phyloP scores from a whole-genome alignment of 306 rosid species.

The Quillaja saponaria region DNA sequence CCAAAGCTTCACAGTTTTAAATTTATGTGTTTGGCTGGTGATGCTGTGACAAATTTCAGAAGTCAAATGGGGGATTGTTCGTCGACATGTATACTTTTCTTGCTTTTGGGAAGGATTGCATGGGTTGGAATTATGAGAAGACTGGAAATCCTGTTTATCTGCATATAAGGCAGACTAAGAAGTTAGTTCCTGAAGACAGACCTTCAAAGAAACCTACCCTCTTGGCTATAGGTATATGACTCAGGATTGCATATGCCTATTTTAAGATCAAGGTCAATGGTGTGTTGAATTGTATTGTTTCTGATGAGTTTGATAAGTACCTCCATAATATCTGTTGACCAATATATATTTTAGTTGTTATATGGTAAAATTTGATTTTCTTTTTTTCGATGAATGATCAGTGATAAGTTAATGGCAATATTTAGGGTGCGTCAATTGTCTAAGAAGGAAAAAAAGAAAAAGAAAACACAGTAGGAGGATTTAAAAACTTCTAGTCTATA shows the following conservation, averaged over 20 bases:
- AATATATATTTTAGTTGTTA: no score
- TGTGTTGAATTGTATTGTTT: not conserved
- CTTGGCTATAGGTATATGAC: slow-evolving; percentile 70
- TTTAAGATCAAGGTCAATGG: not conserved
- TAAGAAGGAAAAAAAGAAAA: no score
- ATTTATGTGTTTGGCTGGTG: no score
- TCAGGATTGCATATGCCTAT: not conserved
- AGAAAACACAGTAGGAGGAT: no score
- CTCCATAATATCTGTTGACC: not conserved
- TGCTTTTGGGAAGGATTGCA: slow-evolving; percentile 84
- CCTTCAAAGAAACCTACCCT: slow-evolving; percentile 86
- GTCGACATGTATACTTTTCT: slow-evolving; percentile 78
- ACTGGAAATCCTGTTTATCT: slow-evolving; percentile 86
- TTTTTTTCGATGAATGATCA: no score
- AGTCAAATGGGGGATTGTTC: slow-evolving; percentile 84
- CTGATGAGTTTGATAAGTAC: not conserved
- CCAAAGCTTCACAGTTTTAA: no score
- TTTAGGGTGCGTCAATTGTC: no score
- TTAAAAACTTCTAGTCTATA: no score
- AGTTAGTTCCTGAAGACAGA: slow-evolving; percentile 78
- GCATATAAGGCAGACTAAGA: slow-evolving; percentile 72
- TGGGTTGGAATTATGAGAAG: slow-evolving; percentile 80
- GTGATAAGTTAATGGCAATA: no score
- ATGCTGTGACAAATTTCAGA: no score
- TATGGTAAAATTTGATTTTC: no score